Base-by-base conservation (phyloP, 192 early-diverging fungal genomes). In the Coemansia sp. region DNA sequence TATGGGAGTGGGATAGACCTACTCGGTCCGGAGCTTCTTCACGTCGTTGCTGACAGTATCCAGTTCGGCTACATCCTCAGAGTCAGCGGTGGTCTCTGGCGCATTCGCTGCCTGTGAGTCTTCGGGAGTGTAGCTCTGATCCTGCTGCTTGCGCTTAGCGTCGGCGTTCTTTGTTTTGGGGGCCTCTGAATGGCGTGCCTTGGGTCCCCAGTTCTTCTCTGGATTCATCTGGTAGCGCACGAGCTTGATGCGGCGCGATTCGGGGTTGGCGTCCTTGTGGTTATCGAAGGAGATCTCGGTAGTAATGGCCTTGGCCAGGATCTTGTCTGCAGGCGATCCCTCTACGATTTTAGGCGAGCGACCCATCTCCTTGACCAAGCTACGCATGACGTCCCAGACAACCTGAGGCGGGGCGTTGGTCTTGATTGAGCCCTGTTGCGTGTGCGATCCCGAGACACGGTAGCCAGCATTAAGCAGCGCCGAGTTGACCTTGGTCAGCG, bases 161-260 rank as follows among this genome's bases (percentile, higher is more conserved):
- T 61, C 70, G 2, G 27, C 15, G n/a, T 40, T 64, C 61, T 39
- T 32, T 19, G 39, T 19, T 64, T 77, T 78, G 32, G 76, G 72
- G 0, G 69, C 39, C 66, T 72, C 71, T 0, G 68, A 72, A 51
- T 83, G 81, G 42, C 93, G 83, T 27, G 91, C 93, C 76, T 96
- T 97, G 42, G 98, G 98, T 0, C 98, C 98, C 98, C 98, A 99
- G 79, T 93, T 88, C 64, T 90, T 90, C 22, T 89, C 89, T n/a
- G 98, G 98, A 70, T 99, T 99, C 63, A 91, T 80, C 74, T 99
- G 97, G 79, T 91, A 98, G 64, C 98, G 88, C 27, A 97, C 94
- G 7, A 99, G 87, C 66, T 93, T 89, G 31, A 89, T 84, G 56
- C 89, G 89, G 56, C 90, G 83, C 13, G 93, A 95, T 36, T 88